Percentiles rank a stretch among this genome's conserved stretches.
Conservation (phyloP, 2,329 filamentous ascomycete species). For the Paradendryphiella salina region DNA sequence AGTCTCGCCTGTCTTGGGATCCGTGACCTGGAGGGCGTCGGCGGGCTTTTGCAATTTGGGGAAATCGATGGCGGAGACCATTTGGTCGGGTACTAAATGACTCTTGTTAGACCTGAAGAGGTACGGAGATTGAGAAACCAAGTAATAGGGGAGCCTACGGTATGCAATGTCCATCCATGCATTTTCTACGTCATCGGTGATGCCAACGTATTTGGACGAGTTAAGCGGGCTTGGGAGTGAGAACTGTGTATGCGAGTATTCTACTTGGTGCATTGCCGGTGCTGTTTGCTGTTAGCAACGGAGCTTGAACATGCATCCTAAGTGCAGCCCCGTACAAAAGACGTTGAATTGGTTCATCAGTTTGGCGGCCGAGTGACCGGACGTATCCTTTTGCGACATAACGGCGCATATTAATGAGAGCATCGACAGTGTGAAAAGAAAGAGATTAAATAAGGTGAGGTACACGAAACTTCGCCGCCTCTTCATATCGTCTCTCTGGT, state of each 20-base stretch:
- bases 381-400: slow-evolving; percentile 35
- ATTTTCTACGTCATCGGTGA: slow-evolving; percentile 59
- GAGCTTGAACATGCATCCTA: no score
- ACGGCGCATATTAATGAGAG: slow-evolving; percentile 38
- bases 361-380: slow-evolving; percentile 30
- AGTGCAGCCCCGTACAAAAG: slow-evolving; percentile 25
- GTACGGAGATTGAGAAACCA: background rate
- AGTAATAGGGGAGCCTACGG: slow-evolving; percentile 29
- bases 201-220: slow-evolving; percentile 56
- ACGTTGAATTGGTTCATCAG: slow-evolving; percentile 41
- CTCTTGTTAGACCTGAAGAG: slow-evolving; percentile 1
- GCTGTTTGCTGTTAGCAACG: slow-evolving; percentile 17
- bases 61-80: slow-evolving; percentile 60
- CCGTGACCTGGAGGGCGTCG: slow-evolving; percentile 58
- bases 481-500: slow-evolving; percentile 26
- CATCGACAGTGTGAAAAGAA: slow-evolving; percentile 39
- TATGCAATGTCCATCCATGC: slow-evolving; percentile 61
- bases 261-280: slow-evolving; percentile 37
- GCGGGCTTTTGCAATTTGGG: slow-evolving; percentile 57
- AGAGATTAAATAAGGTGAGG: slow-evolving; percentile 41
- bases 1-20: slow-evolving; percentile 59
- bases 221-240: slow-evolving; percentile 35
- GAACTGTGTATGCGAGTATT: slow-evolving; percentile 35
- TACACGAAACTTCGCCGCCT: slow-evolving; percentile 33
- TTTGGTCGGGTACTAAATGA: slow-evolving; percentile 60